Evolutionary conservation across 768 basidiomycete species (phyloP).

Genomic region (Tulasnella sp.): DNA sequence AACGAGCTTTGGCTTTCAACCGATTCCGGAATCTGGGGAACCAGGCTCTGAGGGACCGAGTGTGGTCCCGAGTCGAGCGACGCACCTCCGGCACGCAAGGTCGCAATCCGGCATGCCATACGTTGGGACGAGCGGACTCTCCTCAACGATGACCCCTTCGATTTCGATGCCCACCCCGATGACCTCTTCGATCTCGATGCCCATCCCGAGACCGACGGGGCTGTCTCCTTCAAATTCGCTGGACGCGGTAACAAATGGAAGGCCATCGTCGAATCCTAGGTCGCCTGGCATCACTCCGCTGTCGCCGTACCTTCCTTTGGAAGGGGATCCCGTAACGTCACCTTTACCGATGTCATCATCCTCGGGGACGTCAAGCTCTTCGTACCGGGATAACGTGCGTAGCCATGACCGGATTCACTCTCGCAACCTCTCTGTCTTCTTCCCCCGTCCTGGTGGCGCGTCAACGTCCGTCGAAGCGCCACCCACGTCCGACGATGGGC

Average conservation of each 20-base stretch:
- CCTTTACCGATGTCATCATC: not conserved
- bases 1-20: constrained; percentile 25
- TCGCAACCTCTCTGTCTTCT: constrained; percentile 88
- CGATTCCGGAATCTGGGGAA: constrained; percentile 13
- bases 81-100: constrained; percentile 19
- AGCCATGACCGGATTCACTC: constrained; percentile 80
- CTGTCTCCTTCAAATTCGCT: not conserved
- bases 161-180: too few relatives aligned
- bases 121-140: not conserved
- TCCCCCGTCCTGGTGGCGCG: constrained; percentile 69
- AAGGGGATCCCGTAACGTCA: not conserved
- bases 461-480: constrained; percentile 47
- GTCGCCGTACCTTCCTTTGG: constrained; percentile 11
- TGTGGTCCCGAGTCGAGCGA: not conserved
- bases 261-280: not conserved
- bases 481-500: constrained; percentile 65
- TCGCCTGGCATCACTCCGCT: constrained; percentile 2
- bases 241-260: not conserved
- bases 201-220: not conserved
- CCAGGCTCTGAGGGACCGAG: not conserved
- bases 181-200: not conserved
- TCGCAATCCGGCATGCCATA: constrained; percentile 18
- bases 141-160: not conserved
- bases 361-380: not conserved
- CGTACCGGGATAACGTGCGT: not conserved